phyloP scores from a whole-genome alignment of 2,329 filamentous ascomycete species.

The Sporothrix variecibatus region DNA sequence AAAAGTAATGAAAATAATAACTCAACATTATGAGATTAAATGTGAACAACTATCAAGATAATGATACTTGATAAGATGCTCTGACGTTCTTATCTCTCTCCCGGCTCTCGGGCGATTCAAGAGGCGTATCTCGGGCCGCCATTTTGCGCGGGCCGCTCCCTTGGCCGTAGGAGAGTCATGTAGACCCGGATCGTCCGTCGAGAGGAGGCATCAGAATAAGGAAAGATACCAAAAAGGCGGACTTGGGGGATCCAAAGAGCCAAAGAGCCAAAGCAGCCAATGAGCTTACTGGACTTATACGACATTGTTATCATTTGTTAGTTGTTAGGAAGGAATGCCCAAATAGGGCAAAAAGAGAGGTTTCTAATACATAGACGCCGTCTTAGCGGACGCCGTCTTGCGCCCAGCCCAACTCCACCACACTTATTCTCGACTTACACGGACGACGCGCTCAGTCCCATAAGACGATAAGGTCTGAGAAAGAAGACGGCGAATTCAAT shows the following conservation, averaged over 20 bases:
- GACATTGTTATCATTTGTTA: slow-evolving; percentile 6
- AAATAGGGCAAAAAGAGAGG: not conserved
- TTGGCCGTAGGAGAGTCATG: not conserved
- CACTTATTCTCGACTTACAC: not conserved
- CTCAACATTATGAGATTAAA: too few relatives aligned
- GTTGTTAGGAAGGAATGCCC: not conserved
- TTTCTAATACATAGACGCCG: not conserved
- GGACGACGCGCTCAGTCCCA: not conserved
- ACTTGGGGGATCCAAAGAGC: not conserved
- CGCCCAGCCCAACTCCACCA: slow-evolving; percentile 3
- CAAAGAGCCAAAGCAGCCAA: not conserved
- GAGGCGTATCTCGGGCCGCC: not conserved
- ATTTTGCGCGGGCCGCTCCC: not conserved
- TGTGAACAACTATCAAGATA: not conserved
- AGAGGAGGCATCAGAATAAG: not conserved
- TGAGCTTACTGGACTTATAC: slow-evolving; percentile 13
- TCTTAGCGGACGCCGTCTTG: slow-evolving; percentile 7
- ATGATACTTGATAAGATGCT: not conserved
- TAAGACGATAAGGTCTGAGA: not conserved
- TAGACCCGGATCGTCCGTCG: not conserved
- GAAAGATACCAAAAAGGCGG: not conserved
- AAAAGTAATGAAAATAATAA: not conserved
- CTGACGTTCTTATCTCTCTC: not conserved
- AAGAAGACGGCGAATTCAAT: slow-evolving; percentile 8
- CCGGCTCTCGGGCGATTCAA: slow-evolving; percentile 3